phyloP scores from a whole-genome alignment of 2,329 filamentous ascomycete species.

The Xylaria arbuscula region DNA sequence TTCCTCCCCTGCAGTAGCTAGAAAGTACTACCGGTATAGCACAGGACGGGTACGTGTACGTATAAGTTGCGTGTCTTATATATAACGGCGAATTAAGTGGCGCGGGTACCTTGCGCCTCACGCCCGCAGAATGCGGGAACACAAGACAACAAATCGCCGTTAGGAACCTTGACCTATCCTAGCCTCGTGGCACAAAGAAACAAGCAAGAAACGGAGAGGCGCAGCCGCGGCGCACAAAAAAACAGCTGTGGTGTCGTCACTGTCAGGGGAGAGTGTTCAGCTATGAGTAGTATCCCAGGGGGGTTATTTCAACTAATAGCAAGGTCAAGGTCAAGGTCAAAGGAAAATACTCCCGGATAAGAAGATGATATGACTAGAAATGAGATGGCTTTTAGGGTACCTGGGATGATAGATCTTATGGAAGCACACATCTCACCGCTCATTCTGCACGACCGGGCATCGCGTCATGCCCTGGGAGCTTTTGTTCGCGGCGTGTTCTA shows the following conservation, averaged over 20 bases:
- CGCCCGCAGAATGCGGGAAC: neutral
- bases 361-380: neutral
- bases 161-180: neutral
- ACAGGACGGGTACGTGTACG: neutral
- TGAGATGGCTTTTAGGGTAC: neutral
- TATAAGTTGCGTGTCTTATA: neutral
- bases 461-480: constrained; percentile 3
- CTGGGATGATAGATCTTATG: neutral
- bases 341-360: neutral
- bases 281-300: too few species aligned
- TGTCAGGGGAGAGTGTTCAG: too few species aligned
- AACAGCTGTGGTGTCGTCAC: neutral
- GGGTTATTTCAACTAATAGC: neutral
- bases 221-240: neutral
- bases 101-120: constrained; percentile 5
- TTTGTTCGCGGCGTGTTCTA: neutral
- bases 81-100: constrained; percentile 9
- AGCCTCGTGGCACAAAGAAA: constrained; percentile 5
- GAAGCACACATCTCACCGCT: constrained; percentile 31
- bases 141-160: neutral
- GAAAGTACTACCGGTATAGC: constrained; percentile 2
- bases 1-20: neutral
- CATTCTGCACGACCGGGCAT: constrained; percentile 30
- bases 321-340: neutral
- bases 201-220: neutral